Base-by-base conservation (phyloP, 768 basidiomycete genomes). In the Heimioporus sp. region DNA sequence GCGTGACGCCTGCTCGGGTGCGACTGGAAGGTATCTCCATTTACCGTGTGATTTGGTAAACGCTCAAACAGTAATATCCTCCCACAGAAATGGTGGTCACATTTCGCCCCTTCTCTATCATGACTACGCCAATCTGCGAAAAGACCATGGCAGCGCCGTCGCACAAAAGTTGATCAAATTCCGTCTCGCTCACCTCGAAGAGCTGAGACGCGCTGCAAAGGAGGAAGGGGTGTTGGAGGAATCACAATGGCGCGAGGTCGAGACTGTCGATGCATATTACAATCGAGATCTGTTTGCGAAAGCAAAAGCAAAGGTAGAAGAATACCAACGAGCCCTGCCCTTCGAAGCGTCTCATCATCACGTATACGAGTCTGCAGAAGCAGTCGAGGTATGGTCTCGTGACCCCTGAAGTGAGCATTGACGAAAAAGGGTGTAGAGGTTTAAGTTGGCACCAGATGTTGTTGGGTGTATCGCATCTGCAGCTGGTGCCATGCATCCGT, bases 1-100 rank as follows among this genome's bases (percentile, higher is more conserved):
- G 4, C 71, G 92, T 48, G 87, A 88, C 11, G 75, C 76, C 0
- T 90, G 87, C 59, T 87, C 85, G 0, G 87, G 87, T 1, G 87
- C 87, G 8, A 87, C 87, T 0, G 87, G 80, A 35, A 75, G 87
- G 85, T 83, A 51, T n/a, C 73, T 68, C 12, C n/a, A 13, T 8
- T 11, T 19, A 8, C 28, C 15, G 11, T 21, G 8, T 9, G 16
- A 10, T 53, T 39, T 17, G 11, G 24, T 28, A 28, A 28, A 28
- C 24, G 5, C 24, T 31, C 2, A 8, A 13, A 20, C 16, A 44
- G 9, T 20, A 24, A 13, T 16, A 13, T 10, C 13, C 5, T 40
- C 16, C 5, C 21, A 5, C 53, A 86, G 87, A 58, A 89, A 88
- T 52, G 87, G 86, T 2, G 86, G 87, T 0, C 87, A 89, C 57